These are phyloP conservation scores for Sphaerobolus stellatus DNA, from an alignment of 1,284 basidiomycete species.

Conservation along the genomic window DNA sequence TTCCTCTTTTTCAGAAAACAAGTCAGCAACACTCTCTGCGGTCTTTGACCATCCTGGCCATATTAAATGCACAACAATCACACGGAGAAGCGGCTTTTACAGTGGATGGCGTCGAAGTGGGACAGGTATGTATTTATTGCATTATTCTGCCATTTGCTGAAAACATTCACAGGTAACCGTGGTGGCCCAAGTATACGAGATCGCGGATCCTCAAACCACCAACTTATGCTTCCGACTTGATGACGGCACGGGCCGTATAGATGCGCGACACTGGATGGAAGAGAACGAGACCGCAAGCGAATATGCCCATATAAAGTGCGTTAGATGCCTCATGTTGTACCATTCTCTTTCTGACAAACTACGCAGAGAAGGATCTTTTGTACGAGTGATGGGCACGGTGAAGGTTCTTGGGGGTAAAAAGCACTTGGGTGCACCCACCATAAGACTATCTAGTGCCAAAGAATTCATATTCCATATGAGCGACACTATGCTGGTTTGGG, in stretches of 20 bases:
- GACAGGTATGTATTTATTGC: conserved; percentile 57
- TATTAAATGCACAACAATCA: conserved; percentile 74
- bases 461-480: conserved; percentile 83
- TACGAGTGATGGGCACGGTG: conserved; percentile 87
- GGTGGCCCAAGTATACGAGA: conserved; percentile 75
- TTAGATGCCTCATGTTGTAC: background rate
- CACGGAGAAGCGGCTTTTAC: conserved; percentile 89
- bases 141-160: background rate
- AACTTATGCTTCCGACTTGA: conserved; percentile 82
- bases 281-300: conserved; percentile 55
- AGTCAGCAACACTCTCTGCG: conserved; percentile 63
- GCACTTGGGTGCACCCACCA: conserved; percentile 76
- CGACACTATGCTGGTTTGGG: conserved; percentile 50
- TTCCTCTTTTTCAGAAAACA: conserved; percentile 4
- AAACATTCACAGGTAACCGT: conserved; percentile 45
- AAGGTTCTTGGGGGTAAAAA: conserved; percentile 85
- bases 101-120: conserved; percentile 79
- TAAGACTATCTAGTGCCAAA: conserved; percentile 73
- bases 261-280: conserved; percentile 89
- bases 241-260: conserved; percentile 87
- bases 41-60: conserved; percentile 84
- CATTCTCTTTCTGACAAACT: conserved; percentile 5
- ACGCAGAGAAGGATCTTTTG: conserved; percentile 71
- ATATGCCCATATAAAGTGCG: conserved; percentile 50
- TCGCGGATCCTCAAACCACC: conserved; percentile 71